Evolutionary conservation across 805 yeast genomes (phyloP), one percentile per base, ranked within the genome.

Genomic region (Ogataea nitratoaversa): DNA sequence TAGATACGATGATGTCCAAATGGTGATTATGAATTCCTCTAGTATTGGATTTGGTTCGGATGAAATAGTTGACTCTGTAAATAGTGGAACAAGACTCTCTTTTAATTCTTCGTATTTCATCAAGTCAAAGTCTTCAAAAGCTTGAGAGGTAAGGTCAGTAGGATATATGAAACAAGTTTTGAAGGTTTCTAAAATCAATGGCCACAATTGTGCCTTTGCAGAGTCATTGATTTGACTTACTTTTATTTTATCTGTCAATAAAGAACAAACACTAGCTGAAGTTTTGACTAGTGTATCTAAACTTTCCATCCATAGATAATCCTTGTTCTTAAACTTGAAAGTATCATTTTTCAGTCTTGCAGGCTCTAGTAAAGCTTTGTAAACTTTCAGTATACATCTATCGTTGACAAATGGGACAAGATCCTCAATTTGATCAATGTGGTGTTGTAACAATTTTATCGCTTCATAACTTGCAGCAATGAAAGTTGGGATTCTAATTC

Each of bases 1-100:
- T 20, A 76, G 60, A 47, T 70, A 84, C 1, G 91, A 82, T 18
- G 75, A 66, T 1, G 63, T 55, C 75, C 85, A 82, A 2, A 88
- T 50, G 1, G 71, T 59, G 5, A 67, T 56, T 2, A 82, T 55
- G 33, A 78, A 69, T 9, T 62, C 63, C 9, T 68, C 66, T 11
- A 81, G 50, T 17, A 68, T 56, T 1, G 50, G 49, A 13, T 37
- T 34, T 4, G 49, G 30, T 4, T 57, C 54, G 2, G 54, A 46
- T 9, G 67, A 43, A 0, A 42, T 29, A 27, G 8, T 14, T 27
- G 5, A 9, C 13, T 66, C 59, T 1, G 56, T 47, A 13, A 77
- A 56, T 20, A 59, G 54, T 1, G 74, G 69, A 6, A 79, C 43
- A 3, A 83, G 52, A 3, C 68, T 45, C 0, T 49, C 46, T 33